Evolutionary conservation across 1,139 yeast species (phyloP).

Genomic region (Yamadazyma buinensis): DNA sequence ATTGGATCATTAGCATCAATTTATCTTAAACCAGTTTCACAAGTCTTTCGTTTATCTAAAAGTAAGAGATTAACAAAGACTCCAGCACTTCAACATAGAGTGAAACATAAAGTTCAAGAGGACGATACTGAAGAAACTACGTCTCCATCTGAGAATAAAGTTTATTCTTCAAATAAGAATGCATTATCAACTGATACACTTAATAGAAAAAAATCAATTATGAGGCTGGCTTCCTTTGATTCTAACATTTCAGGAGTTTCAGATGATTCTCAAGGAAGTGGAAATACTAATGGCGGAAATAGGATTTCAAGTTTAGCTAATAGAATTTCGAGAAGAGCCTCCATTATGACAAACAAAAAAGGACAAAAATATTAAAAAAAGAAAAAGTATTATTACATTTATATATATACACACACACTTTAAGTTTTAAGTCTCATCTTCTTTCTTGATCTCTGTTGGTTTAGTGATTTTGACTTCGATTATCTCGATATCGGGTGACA

Average conservation of each 20-base stretch:
- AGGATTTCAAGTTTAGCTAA: constrained; percentile 22
- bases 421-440: constrained; percentile 2
- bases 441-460: constrained; percentile 11
- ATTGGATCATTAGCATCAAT: constrained; percentile 83
- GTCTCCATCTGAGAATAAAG: constrained; percentile 9
- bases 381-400: no score
- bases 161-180: constrained; percentile 9
- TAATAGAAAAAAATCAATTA: constrained; percentile 11
- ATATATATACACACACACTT: background rate
- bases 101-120: constrained; percentile 5
- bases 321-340: constrained; percentile 31
- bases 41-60: constrained; percentile 69
- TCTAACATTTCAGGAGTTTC: constrained; percentile 12
- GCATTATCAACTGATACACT: constrained; percentile 12
- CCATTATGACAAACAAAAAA: constrained; percentile 24
- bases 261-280: constrained; percentile 10
- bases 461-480: constrained; percentile 6
- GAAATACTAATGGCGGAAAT: no score
- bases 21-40: constrained; percentile 76
- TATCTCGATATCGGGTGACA: constrained; percentile 26
- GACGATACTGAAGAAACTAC: constrained; percentile 2
- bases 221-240: constrained; percentile 16
- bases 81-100: constrained; percentile 53
- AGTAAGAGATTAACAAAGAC: constrained; percentile 51
- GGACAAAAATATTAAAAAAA: constrained; percentile 8